Conservation (phyloP, 1,139 yeast species). For the Geotrichum armillariae region DNA sequence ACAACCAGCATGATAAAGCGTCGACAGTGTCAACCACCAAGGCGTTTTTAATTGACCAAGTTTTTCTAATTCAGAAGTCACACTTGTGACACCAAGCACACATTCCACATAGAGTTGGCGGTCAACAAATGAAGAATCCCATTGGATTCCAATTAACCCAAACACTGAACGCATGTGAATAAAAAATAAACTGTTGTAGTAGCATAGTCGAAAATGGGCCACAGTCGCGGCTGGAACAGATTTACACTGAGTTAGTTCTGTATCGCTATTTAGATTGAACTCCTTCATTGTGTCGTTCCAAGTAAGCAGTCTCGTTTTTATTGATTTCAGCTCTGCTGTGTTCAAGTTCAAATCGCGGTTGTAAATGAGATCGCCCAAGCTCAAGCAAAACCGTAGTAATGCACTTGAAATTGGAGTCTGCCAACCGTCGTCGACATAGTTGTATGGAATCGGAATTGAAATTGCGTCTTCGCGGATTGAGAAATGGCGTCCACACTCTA, state of each 20-base stretch:
- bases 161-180: conserved; percentile 22
- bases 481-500: conserved; percentile 55
- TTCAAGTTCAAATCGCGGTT: conserved; percentile 27
- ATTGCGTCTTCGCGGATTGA: conserved; percentile 46
- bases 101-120: conserved; percentile 20
- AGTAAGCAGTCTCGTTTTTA: conserved; percentile 19
- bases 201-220: conserved; percentile 21
- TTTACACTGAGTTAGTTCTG: conserved; percentile 20
- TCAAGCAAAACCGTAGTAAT: conserved; percentile 29
- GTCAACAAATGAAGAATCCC: conserved; percentile 15
- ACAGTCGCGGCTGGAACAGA: conserved; percentile 23
- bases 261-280: conserved; percentile 21
- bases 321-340: conserved; percentile 19
- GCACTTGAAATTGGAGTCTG: conserved; percentile 49
- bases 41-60: conserved; percentile 41
- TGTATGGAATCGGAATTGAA: conserved; percentile 41
- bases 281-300: conserved; percentile 26
- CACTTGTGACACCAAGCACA: conserved; percentile 30
- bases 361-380: conserved; percentile 26
- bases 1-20: conserved; percentile 51
- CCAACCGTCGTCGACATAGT: conserved; percentile 53
- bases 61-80: conserved; percentile 40
- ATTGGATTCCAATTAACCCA: conserved; percentile 19
- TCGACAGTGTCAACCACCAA: conserved; percentile 54
- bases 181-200: conserved; percentile 20